Evolutionary conservation across 2,329 filamentous ascomycete species (phyloP).

Genomic region (Stagonosporopsis vannaccii): DNA sequence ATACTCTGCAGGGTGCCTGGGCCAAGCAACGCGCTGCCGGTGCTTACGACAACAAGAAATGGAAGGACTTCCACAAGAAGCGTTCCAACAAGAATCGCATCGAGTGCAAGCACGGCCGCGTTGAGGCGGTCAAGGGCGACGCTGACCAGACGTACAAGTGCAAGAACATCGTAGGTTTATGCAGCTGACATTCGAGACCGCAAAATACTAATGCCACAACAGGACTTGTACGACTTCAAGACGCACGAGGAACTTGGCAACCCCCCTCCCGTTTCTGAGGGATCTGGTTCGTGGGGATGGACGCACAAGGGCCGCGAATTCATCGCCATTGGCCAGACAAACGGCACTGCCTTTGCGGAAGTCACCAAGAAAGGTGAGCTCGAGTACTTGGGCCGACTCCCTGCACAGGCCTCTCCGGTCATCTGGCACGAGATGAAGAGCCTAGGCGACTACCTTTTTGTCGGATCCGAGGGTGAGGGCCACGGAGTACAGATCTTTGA

Average conservation of each 20-base stretch:
- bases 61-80: conserved; percentile 42
- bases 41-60: conserved; percentile 41
- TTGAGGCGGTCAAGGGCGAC: conserved; percentile 48
- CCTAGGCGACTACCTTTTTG: conserved; percentile 51
- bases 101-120: conserved; percentile 45
- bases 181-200: not conserved
- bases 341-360: conserved; percentile 63
- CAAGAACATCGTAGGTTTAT: conserved; percentile 56
- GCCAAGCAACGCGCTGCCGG: conserved; percentile 42
- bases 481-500: conserved; percentile 70
- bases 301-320: conserved; percentile 62
- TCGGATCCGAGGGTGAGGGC: conserved; percentile 50
- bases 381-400: conserved; percentile 62
- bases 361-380: conserved; percentile 58
- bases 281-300: conserved; percentile 62
- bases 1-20: conserved; percentile 35
- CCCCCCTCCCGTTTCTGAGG: conserved; percentile 43
- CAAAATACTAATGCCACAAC: conserved; percentile 12
- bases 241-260: conserved; percentile 63
- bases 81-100: conserved; percentile 38
- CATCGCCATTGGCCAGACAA: conserved; percentile 62
- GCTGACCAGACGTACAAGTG: conserved; percentile 52
- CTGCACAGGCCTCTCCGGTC: conserved; percentile 53
- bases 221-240: conserved; percentile 64
- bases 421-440: conserved; percentile 63